Base-by-base conservation (phyloP, 495 filamentous ascomycete genomes). In the Oidiodendron maius region DNA sequence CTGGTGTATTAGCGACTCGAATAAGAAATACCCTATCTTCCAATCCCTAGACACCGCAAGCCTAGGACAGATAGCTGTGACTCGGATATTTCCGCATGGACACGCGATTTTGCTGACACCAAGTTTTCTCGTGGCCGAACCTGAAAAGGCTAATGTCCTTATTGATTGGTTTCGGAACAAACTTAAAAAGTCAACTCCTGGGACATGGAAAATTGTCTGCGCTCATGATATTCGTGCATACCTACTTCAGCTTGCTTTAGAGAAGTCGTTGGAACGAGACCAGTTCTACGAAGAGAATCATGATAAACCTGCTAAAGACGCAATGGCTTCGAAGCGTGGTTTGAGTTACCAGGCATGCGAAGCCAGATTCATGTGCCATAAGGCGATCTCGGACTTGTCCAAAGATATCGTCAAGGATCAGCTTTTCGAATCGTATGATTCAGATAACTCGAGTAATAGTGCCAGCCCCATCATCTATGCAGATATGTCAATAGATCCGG, bases 71-170 rank as follows among this genome's bases (percentile, higher is more conserved):
- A 44, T 60, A 3, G 44, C 24, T 1, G 3, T 49, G 2, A 68
- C 61, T 1, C 71, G 76, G 1, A 56, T 87, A 3, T 84, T 88
- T 41, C 76, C 78, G 5, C 58, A 65, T 21, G 80, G 83, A 4
- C 62, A 65, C 4, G 78, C 70, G 1, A 73, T 83, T 18, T 60
- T 88, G 0, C 55, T 89, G 4, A 83, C 83, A 0, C 81, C 84
- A 28, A 83, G 82, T 46, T 73, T 84, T 36, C 63, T 80, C 32
- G 52, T 79, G 46, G 65, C 66, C 0, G 72, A 81, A 18, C 73
- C 77, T 1, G 56, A 66, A 2, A 70, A 63, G 34, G 66, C 78
- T 3, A 58, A 67, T 10, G 60, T 72, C 3, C 66, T 85, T n/a
- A 51, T 87, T 3, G 58, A 63, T 1, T 86, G 81, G 81, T 84